Conservation (phyloP, 345 rosid genomes). For the Eucalyptus fibrosa region DNA sequence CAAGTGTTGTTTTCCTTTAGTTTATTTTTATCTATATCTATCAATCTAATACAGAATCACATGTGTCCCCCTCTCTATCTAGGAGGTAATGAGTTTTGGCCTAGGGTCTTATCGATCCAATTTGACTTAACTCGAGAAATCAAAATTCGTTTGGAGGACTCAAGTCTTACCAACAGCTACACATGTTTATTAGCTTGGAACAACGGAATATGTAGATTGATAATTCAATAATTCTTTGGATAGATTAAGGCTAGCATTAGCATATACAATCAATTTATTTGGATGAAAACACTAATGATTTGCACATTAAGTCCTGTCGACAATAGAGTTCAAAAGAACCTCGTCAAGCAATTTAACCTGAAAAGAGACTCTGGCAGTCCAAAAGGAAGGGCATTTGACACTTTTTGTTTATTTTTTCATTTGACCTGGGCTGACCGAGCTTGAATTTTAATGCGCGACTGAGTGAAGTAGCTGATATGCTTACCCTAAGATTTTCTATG, state of each 20-base stretch:
- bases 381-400: neutral
- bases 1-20: neutral
- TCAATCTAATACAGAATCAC: neutral
- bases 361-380: neutral
- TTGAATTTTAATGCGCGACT: neutral
- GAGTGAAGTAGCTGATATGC: neutral
- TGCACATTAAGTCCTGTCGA: neutral
- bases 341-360: neutral
- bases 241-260: neutral
- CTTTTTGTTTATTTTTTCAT: neutral
- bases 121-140: neutral
- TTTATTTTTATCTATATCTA: neutral
- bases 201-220: neutral
- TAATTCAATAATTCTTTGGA: neutral
- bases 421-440: neutral
- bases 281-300: neutral
- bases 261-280: neutral
- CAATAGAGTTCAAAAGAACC: neutral
- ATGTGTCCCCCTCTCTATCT: neutral
- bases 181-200: neutral
- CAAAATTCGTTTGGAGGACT: neutral
- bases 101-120: neutral
- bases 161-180: neutral
- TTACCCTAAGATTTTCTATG: neutral
- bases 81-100: neutral